phyloP scores from a whole-genome alignment of 352 stramenopile genomes.

The Pythium sp. region DNA sequence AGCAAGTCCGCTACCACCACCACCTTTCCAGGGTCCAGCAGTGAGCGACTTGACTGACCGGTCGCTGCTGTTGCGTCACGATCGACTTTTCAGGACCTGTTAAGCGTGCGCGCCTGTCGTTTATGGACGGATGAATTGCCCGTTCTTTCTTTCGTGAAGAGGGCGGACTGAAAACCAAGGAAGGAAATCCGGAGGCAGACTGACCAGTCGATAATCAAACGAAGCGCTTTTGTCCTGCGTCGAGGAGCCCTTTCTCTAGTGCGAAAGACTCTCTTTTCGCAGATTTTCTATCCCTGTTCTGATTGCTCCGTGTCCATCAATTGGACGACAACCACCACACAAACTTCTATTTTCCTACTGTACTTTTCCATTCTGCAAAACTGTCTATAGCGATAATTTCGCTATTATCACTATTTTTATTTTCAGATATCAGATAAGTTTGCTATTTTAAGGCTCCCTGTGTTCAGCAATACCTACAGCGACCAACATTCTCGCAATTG shows the following conservation, averaged over 20 bases:
- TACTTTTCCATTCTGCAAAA: neutral
- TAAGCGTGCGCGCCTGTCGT: neutral
- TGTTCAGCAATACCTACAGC: neutral
- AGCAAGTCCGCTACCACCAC: neutral
- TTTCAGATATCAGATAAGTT: neutral
- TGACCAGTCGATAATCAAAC: neutral
- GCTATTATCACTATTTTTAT: neutral
- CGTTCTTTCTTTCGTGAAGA: conserved; percentile 4
- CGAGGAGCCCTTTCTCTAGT: neutral
- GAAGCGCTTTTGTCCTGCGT: neutral
- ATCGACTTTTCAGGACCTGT: neutral
- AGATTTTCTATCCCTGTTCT: neutral
- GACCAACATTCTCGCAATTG: neutral
- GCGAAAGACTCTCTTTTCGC: conserved; percentile 1
- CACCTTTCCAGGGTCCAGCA: neutral
- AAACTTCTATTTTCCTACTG: neutral
- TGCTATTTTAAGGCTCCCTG: neutral
- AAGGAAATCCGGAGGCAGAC: neutral
- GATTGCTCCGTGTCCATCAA: neutral
- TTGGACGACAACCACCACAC: neutral
- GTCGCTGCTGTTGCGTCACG: neutral
- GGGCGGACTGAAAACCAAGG: neutral
- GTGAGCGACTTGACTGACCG: neutral
- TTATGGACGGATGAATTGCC: neutral
- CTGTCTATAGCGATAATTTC: neutral